These are phyloP conservation scores for Casuarina equisetifolia DNA, from an alignment of 306 rosid species.

Conservation along the genomic window DNA sequence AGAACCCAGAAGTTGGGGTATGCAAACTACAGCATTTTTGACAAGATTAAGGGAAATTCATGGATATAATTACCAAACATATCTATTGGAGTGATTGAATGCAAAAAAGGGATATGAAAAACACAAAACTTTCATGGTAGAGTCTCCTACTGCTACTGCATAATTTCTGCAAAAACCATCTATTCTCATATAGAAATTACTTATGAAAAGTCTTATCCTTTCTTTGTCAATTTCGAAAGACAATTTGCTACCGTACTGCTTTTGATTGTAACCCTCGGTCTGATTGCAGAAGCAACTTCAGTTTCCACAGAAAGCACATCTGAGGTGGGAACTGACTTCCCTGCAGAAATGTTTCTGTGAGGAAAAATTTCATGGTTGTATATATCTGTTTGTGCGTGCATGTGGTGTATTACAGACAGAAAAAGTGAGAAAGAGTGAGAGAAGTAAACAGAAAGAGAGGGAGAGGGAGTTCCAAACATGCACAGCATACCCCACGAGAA, in stretches of 20 bases:
- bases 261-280: conserved; percentile 20
- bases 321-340: conserved; percentile 22
- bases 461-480: neutral
- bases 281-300: conserved; percentile 23
- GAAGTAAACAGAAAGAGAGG: neutral
- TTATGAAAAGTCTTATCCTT: neutral
- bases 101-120: neutral
- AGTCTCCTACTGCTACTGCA: neutral
- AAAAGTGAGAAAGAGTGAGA: neutral
- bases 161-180: neutral
- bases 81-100: neutral
- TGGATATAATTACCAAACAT: neutral
- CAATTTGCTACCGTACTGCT: neutral
- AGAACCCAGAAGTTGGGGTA: neutral
- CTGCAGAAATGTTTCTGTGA: conserved; percentile 24
- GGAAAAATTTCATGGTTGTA: neutral
- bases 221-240: neutral
- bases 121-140: neutral
- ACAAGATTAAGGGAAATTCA: neutral
- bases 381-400: neutral
- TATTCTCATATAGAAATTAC: neutral
- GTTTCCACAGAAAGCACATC: conserved; percentile 6
- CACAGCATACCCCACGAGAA: neutral
- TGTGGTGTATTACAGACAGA: neutral
- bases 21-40: neutral